Evolutionary conservation across 352 stramenopile genomes (phyloP).

Genomic region (Elongisporangium anandrum): DNA sequence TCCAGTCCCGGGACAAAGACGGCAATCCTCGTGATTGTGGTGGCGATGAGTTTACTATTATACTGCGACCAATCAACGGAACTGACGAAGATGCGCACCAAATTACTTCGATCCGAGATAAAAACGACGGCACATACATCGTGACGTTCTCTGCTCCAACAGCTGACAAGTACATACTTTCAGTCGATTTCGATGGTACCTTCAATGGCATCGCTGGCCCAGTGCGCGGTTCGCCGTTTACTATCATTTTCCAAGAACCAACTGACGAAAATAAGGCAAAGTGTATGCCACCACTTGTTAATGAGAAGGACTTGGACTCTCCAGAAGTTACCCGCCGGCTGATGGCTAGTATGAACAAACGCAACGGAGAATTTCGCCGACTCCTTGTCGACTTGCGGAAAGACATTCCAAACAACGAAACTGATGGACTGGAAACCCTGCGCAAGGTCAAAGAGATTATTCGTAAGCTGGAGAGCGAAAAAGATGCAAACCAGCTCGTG

Average conservation of each 20-base stretch:
- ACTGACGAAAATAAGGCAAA: conserved; percentile 73
- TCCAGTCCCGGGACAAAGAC: conserved; percentile 90
- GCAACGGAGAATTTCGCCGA: conserved; percentile 76
- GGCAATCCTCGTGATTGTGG: conserved; percentile 89
- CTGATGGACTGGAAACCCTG: conserved; percentile 72
- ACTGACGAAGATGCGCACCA: conserved; percentile 29
- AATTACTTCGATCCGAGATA: conserved; percentile 69
- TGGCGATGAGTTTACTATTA: conserved; percentile 93
- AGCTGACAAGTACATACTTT: conserved; percentile 83
- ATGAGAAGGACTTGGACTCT: conserved; percentile 74
- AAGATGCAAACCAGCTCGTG: conserved; percentile 59
- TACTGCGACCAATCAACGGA: conserved; percentile 36
- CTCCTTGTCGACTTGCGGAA: conserved; percentile 78
- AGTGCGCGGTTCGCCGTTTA: conserved; percentile 93
- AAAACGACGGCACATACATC: conserved; percentile 93
- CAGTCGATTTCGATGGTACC: conserved; percentile 90
- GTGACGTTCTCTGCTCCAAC: conserved; percentile 86
- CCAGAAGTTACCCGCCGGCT: conserved; percentile 61
- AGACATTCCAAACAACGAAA: conserved; percentile 77
- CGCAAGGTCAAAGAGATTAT: conserved; percentile 85
- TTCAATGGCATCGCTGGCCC: conserved; percentile 92
- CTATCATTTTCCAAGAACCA: conserved; percentile 32
- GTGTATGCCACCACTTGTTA: conserved; percentile 59
- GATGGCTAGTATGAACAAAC: conserved; percentile 83
- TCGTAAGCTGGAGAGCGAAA: conserved; percentile 68